A percentile compares a stretch with the other conserved stretches of the same genome.
Evolutionary conservation across 805 yeast genomes (phyloP).

Genomic region (Candida schatavii): DNA sequence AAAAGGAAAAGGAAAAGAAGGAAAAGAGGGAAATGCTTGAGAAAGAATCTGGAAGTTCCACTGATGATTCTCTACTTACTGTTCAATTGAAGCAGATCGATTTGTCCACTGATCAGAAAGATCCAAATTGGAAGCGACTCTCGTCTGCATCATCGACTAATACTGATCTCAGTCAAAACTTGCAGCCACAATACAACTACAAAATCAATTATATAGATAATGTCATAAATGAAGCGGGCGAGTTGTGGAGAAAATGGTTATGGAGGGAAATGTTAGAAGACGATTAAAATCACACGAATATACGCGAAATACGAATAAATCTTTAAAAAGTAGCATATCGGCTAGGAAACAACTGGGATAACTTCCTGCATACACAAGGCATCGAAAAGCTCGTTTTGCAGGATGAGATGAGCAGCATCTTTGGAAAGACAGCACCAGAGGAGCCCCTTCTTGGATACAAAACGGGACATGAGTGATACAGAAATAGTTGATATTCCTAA

Average conservation of each 20-base stretch:
- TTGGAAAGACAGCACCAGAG: too few species aligned
- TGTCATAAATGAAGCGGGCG: conserved; percentile 76
- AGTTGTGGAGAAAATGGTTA: conserved; percentile 82
- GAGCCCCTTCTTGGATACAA: background rate
- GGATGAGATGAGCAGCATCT: conserved; percentile 1
- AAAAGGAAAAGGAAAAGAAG: conserved; percentile 10
- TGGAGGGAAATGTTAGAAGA: conserved; percentile 44
- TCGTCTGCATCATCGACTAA: conserved; percentile 10
- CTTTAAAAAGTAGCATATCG: too few species aligned
- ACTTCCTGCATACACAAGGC: too few species aligned
- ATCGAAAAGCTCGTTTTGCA: too few species aligned
- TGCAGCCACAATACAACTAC: conserved; percentile 23
- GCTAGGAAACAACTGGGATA: background rate
- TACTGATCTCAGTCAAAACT: conserved; percentile 5
- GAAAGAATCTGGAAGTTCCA: background rate
- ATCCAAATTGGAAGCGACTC: background rate
- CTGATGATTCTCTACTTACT: conserved; percentile 1
- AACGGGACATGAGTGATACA: background rate
- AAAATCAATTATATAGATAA: conserved; percentile 66
- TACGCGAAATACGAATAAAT: too few species aligned
- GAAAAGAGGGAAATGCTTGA: background rate
- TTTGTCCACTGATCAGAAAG: background rate
- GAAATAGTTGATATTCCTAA: background rate
- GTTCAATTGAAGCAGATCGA: background rate
- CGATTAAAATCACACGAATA: conserved; percentile 14